phyloP scores from a whole-genome alignment of 2,329 filamentous ascomycete genomes.

The Arthrobotrys conoides region DNA sequence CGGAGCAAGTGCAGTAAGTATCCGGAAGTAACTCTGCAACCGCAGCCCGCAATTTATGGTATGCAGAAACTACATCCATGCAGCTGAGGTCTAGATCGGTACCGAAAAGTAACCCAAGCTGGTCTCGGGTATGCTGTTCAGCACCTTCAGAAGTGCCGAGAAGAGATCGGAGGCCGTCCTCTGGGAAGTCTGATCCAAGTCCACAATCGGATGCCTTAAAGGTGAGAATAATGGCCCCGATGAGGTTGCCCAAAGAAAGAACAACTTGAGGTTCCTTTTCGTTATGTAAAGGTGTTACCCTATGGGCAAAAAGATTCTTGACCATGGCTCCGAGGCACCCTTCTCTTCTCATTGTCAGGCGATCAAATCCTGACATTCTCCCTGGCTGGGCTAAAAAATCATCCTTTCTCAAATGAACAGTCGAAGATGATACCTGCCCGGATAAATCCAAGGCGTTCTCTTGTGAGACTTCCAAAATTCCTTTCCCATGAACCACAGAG shows the following conservation, averaged over 20 bases:
- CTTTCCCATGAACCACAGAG: conserved; percentile 8
- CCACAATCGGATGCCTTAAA: background rate
- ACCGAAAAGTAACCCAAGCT: background rate
- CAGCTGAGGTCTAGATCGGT: background rate
- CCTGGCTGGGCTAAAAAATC: background rate
- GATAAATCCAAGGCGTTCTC: background rate
- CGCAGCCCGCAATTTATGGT: background rate
- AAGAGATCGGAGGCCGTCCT: background rate
- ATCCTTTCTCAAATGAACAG: background rate
- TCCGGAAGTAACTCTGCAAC: background rate
- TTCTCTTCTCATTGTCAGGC: background rate
- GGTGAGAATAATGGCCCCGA: background rate
- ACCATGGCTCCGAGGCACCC: conserved; percentile 4
- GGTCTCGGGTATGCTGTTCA: background rate
- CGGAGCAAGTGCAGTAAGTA: background rate
- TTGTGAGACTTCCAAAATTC: background rate
- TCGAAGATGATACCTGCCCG: too few relatives aligned
- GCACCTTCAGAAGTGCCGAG: background rate
- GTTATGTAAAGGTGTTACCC: background rate
- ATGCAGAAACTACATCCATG: background rate
- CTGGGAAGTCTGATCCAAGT: background rate
- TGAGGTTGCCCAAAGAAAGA: background rate
- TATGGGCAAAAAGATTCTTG: background rate
- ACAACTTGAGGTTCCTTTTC: background rate
- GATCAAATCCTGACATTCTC: background rate